Evolutionary conservation across 1,139 yeast species (phyloP), one percentile per base, ranked within the genome.

Genomic region (Blastobotrys elegans): DNA sequence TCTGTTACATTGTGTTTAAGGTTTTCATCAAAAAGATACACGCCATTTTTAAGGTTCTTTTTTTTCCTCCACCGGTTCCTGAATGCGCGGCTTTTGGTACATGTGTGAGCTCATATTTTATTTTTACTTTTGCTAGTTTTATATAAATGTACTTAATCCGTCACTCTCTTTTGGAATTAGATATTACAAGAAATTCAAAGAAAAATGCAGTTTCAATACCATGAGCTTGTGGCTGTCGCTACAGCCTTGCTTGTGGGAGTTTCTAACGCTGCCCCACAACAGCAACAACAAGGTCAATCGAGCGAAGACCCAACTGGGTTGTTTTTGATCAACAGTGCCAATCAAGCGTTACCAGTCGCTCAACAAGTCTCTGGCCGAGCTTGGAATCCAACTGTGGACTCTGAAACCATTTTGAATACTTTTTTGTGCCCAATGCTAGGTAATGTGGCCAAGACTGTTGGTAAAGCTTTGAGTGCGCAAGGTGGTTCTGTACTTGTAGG

Each of bases 351-450:
- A 10, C 29, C 36, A 13, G 18, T 20, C 11, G 37, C 30, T 5
- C 29, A 20, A n/a, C 6, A 16, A 31, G 37, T 18, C 7, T 16
- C 37, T 22, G 21, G 30, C 6, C 16, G 5, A 14, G 37, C 44
- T 5, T 40, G 44, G 44, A 18, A 20, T 6, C 30, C 29, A 20
- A 3, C 4, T 8, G 36, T 17, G 4, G 44, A 40, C 17, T 18
- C 44, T 2, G 14, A 18, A 7, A 24, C 37, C 3, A 20, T 40
- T 3, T 16, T 40, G 20, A 21, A 40, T 11, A 40, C 44, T 2
- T 40, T 40, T 22, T 14, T 40, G n/a, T 40, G 44, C 31, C 43
- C 43, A 18, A 29, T 17, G 10, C 11, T 40, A 4, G 26, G 36
- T 2, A 17, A 18, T 11, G 4, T 40, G 13, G 35, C 43, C 29